Conservation (phyloP, 106 monocot genomes). For the Hemerocallis citrina region DNA sequence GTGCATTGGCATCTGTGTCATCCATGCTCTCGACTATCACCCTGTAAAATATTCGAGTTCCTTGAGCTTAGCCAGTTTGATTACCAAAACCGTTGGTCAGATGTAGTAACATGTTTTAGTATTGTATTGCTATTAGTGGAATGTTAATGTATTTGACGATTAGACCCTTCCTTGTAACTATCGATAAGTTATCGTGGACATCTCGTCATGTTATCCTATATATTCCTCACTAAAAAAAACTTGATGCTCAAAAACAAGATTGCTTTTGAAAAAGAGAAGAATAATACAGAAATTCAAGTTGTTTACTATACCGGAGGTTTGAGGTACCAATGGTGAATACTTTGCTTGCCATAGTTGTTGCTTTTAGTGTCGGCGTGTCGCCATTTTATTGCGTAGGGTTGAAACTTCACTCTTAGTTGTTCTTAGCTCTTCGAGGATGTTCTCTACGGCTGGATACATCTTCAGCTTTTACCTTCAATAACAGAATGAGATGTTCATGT, state of each 20-base stretch:
- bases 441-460: slow-evolving; percentile 65
- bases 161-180: too few species aligned
- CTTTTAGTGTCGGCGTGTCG: slow-evolving; percentile 65
- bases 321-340: slow-evolving; percentile 39
- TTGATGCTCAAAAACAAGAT: too few species aligned
- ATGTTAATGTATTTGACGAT: too few species aligned
- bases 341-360: slow-evolving; percentile 40
- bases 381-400: slow-evolving; percentile 51
- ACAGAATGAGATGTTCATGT: too few species aligned
- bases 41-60: slow-evolving; percentile 26
- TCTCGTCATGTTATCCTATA: too few species aligned
- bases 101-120: too few species aligned
- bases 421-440: slow-evolving; percentile 66
- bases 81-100: too few species aligned
- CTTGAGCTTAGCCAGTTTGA: neutral
- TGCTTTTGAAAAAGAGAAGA: neutral
- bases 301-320: slow-evolving; percentile 38
- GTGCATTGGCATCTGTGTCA: slow-evolving; percentile 76
- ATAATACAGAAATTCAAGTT: neutral
- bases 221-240: too few species aligned
- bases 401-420: slow-evolving; percentile 53
- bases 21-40: slow-evolving; percentile 80
- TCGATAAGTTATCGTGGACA: too few species aligned
- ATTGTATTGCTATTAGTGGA: too few species aligned
- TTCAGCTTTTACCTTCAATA: slow-evolving; percentile 75